Evolutionary conservation across 2,329 filamentous ascomycete genomes (phyloP).

Genomic region (Pseudocercospora fijiensis): DNA sequence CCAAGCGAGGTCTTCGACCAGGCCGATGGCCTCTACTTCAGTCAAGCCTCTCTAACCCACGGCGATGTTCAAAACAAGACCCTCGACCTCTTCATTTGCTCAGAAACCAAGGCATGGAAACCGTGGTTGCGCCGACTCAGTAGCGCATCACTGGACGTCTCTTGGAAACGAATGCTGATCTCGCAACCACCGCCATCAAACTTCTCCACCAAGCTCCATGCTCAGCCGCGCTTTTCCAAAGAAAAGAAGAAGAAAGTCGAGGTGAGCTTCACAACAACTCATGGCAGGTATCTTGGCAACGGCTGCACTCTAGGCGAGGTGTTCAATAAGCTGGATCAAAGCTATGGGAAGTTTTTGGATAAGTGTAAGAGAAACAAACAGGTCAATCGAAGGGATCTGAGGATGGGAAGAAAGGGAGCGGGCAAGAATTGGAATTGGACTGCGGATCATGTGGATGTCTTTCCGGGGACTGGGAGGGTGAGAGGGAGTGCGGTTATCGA

Average conservation of each 20-base stretch:
- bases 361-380: not conserved
- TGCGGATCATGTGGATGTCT: not conserved
- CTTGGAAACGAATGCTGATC: not conserved
- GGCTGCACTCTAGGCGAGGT: not conserved
- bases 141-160: not conserved
- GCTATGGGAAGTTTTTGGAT: not conserved
- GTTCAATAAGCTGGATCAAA: not conserved
- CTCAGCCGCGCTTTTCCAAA: not conserved
- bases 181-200: not conserved
- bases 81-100: constrained; percentile 7
- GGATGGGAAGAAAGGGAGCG: not conserved
- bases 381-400: not conserved
- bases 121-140: not conserved
- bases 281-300: not conserved
- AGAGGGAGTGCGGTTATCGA: not conserved
- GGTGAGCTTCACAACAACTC: not conserved
- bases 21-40: not conserved
- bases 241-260: not conserved
- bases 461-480: not conserved
- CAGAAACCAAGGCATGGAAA: not conserved
- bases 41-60: not conserved
- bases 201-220: not conserved
- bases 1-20: not conserved
- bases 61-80: not conserved
- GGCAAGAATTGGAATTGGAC: not conserved